Evolutionary conservation across 2,329 filamentous ascomycete species (phyloP).

Genomic region (Fonsecaea pugnacius): DNA sequence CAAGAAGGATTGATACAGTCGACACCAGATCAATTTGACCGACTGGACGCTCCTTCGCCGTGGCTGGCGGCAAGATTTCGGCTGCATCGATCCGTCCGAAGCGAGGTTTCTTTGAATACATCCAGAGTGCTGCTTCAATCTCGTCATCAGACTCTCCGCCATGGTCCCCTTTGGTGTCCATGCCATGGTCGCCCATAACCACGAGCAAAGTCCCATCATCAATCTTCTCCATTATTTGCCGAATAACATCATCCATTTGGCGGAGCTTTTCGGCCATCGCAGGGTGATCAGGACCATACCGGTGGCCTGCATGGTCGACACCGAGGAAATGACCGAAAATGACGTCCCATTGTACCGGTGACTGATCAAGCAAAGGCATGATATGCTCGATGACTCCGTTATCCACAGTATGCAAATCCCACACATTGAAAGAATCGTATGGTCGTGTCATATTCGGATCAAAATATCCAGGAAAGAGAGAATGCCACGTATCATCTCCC

Average conservation of each 20-base stretch:
- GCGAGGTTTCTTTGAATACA: constrained; percentile 87
- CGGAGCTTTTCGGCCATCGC: constrained; percentile 89
- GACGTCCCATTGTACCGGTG: constrained; percentile 80
- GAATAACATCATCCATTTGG: constrained; percentile 85
- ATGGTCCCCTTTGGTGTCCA: constrained; percentile 96
- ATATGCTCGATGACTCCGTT: constrained; percentile 92
- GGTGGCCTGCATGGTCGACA: constrained; percentile 94
- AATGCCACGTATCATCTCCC: constrained; percentile 97
- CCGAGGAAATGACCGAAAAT: constrained; percentile 92
- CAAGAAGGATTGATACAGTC: constrained; percentile 83
- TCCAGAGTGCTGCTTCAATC: constrained; percentile 92
- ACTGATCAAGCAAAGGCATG: constrained; percentile 74
- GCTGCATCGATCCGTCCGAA: constrained; percentile 77
- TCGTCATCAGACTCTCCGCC: constrained; percentile 98
- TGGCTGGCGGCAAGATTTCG: constrained; percentile 63
- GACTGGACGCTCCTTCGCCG: constrained; percentile 76
- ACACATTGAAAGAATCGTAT: constrained; percentile 98
- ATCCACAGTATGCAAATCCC: constrained; percentile 95
- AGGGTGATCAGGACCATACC: constrained; percentile 89
- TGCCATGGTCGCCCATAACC: constrained; percentile 98
- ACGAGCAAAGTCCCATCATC: constrained; percentile 87
- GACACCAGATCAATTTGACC: constrained; percentile 94
- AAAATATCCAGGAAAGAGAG: constrained; percentile 92
- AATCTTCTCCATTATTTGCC: constrained; percentile 69
- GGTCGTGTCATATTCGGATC: constrained; percentile 81